These are phyloP conservation scores for Yamadazyma triangularis DNA, from an alignment of 1,139 yeast species.

Conservation along the genomic window DNA sequence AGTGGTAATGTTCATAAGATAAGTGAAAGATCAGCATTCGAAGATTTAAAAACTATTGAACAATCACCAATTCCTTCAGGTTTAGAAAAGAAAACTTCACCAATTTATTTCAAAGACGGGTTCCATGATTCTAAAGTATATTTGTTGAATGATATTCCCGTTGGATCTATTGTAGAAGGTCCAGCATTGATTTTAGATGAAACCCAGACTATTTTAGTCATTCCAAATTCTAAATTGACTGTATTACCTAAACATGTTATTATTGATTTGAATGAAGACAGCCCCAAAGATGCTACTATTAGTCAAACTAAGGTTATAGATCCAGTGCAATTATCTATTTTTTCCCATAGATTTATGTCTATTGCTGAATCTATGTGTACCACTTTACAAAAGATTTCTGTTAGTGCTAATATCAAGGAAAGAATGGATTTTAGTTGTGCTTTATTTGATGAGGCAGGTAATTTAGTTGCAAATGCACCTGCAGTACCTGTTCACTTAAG, in stretches of 20 bases:
- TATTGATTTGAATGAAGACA: conserved; percentile 17
- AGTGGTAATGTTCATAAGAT: conserved; percentile 33
- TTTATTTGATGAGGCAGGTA: conserved; percentile 15
- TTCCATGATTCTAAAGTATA: conserved; percentile 12
- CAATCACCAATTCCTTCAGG: conserved; percentile 4
- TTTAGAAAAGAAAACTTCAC: conserved; percentile 8
- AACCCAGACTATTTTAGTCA: conserved; percentile 19
- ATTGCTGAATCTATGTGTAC: conserved; percentile 20
- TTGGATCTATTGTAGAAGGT: conserved; percentile 15
- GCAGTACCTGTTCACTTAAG: conserved; percentile 20
- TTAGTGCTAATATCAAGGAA: conserved; percentile 19
- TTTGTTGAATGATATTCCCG: conserved; percentile 12
- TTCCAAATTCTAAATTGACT: conserved; percentile 14
- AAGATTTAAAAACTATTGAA: conserved; percentile 7
- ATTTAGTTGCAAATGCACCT: conserved; percentile 19
- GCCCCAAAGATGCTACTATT: conserved; percentile 4
- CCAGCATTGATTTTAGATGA: conserved; percentile 18
- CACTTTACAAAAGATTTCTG: conserved; percentile 19
- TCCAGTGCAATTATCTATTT: conserved; percentile 18
- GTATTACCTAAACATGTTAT: conserved; percentile 18
- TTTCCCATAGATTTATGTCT: conserved; percentile 20
- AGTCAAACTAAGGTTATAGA: conserved; percentile 9
- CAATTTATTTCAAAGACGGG: conserved; percentile 42
- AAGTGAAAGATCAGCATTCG: conserved; percentile 11
- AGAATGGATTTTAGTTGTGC: conserved; percentile 30